These are phyloP conservation scores for Aspergillus fumigatus DNA, from an alignment of 2,329 filamentous ascomycete species.

Conservation along the genomic window DNA sequence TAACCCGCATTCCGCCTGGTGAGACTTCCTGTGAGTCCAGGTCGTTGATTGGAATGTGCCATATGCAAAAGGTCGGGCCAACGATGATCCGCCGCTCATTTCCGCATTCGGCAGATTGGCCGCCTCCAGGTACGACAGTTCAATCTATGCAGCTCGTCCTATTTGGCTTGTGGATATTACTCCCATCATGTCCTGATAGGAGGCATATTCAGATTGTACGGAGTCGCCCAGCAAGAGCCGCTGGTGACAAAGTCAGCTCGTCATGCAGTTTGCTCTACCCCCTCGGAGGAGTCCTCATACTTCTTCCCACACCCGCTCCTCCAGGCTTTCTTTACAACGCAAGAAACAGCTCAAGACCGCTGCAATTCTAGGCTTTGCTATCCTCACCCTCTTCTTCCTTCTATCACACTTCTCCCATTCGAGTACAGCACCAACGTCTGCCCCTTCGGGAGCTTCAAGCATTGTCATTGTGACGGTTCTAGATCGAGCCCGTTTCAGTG, in stretches of 20 bases:
- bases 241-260: constrained; percentile 16
- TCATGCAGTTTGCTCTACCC: constrained; percentile 87
- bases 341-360: constrained; percentile 60
- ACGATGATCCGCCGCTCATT: constrained; percentile 17
- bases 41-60: not conserved
- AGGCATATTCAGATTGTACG: not conserved
- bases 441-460: constrained; percentile 38
- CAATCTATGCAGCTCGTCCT: not conserved
- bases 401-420: constrained; percentile 43
- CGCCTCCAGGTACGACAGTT: constrained; percentile 3
- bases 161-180: not conserved
- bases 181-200: not conserved
- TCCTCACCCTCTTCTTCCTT: constrained; percentile 59
- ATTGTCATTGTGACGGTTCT: constrained; percentile 82
- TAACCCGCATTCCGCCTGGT: not conserved
- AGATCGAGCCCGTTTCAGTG: constrained; percentile 61
- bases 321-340: constrained; percentile 42
- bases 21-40: not conserved
- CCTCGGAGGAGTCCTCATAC: constrained; percentile 77
- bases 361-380: constrained; percentile 50
- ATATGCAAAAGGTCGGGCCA: constrained; percentile 8
- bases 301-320: constrained; percentile 59
- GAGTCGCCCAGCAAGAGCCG: constrained; percentile 13
- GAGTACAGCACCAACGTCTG: constrained; percentile 21
- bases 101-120: constrained; percentile 15